A percentile compares a stretch with the other conserved stretches of the same genome.
Conservation (phyloP, 345 rosid genomes). For the Ailanthus altissimus region DNA sequence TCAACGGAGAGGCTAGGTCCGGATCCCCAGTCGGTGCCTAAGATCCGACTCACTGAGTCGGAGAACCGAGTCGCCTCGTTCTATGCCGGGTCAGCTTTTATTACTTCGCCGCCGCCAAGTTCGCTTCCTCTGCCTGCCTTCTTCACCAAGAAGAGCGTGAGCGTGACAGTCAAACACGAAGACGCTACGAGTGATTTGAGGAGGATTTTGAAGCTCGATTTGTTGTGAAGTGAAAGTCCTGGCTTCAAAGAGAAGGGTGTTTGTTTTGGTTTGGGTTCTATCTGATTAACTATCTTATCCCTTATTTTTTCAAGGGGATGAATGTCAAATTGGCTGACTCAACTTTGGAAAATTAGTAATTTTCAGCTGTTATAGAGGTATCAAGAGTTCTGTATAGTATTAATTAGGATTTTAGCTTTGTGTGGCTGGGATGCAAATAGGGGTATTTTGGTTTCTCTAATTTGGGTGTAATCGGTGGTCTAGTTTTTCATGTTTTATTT, state of each 20-base stretch:
- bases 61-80: conserved; percentile 30
- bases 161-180: conserved; percentile 17
- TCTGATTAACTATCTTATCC: conserved; percentile 40
- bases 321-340: conserved; percentile 41
- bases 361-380: neutral
- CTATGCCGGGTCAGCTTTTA: conserved; percentile 75
- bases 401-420: neutral
- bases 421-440: neutral
- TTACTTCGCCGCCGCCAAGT: conserved; percentile 89
- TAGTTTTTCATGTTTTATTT: neutral
- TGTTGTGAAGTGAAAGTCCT: conserved; percentile 18
- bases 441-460: neutral
- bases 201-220: conserved; percentile 54
- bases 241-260: no score
- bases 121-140: conserved; percentile 84
- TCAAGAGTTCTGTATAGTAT: conserved; percentile 1
- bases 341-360: conserved; percentile 17
- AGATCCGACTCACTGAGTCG: conserved; percentile 34
- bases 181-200: conserved; percentile 57
- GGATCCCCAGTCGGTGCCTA: conserved; percentile 31
- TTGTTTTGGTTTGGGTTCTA: conserved; percentile 19
- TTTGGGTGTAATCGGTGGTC: neutral
- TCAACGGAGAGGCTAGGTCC: conserved; percentile 41
- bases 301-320: conserved; percentile 91
- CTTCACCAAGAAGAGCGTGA: conserved; percentile 44